Conservation (phyloP, 306 rosid genomes). For the Chamaecrista fasciculata region DNA sequence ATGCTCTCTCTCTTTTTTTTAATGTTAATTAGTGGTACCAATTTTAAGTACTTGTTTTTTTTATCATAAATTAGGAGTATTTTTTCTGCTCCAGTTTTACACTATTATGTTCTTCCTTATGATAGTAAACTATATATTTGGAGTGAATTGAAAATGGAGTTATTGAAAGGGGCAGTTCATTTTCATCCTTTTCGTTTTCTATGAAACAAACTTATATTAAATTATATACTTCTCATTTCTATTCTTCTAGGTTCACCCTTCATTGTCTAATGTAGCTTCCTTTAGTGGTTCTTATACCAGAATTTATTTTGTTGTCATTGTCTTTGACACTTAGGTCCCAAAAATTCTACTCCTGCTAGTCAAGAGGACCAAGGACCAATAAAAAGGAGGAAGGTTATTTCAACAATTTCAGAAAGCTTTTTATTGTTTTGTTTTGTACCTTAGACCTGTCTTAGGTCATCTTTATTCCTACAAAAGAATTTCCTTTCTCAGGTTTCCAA, state of each 20-base stretch:
- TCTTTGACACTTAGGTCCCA: conserved; percentile 36
- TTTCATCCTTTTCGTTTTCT: conserved; percentile 8
- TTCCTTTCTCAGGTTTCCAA: conserved; percentile 45
- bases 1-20: background rate
- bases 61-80: background rate
- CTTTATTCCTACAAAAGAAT: background rate
- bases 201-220: background rate
- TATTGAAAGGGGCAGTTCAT: background rate
- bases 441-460: conserved; percentile 4
- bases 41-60: background rate
- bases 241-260: background rate
- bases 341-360: conserved; percentile 38
- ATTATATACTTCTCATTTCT: background rate
- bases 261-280: background rate
- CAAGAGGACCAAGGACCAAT: conserved; percentile 46
- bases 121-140: background rate
- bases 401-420: background rate
- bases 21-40: background rate
- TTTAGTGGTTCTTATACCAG: background rate
- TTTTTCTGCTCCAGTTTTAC: conserved; percentile 4
- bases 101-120: background rate
- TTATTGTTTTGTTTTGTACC: background rate
- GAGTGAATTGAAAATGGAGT: conserved; percentile 10
- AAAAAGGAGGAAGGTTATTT: conserved; percentile 66
- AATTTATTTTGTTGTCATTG: conserved; percentile 21